These are phyloP conservation scores for Steccherinum ochraceum DNA, from an alignment of 768 basidiomycete genomes.

Conservation along the genomic window DNA sequence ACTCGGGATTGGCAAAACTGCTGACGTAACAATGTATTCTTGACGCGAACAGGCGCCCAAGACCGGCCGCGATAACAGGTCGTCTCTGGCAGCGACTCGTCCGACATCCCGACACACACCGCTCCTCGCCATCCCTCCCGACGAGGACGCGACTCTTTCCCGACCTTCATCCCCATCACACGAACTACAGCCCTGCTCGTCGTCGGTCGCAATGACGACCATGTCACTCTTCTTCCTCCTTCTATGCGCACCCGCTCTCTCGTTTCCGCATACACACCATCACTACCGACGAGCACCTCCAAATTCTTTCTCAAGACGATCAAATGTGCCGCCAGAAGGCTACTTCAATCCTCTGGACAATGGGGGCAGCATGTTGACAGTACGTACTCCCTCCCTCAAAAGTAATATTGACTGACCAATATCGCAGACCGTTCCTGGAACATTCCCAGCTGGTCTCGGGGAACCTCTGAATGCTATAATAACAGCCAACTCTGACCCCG, in stretches of 20 bases:
- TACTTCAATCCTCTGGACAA: conserved; percentile 49
- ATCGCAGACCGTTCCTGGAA: conserved; percentile 42
- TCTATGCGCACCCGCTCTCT: conserved; percentile 23
- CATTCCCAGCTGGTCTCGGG: conserved; percentile 67
- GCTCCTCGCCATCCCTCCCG: neutral
- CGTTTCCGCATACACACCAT: conserved; percentile 8
- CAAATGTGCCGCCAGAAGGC: conserved; percentile 41
- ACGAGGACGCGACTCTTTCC: too few relatives aligned
- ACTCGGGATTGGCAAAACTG: neutral
- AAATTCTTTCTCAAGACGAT: conserved; percentile 18
- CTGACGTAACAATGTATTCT: neutral
- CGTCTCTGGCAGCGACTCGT: neutral
- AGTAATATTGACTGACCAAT: neutral
- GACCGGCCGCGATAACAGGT: neutral
- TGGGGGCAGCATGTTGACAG: conserved; percentile 71
- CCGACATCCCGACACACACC: neutral
- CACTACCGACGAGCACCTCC: conserved; percentile 11
- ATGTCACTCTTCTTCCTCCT: conserved; percentile 24
- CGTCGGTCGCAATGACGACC: conserved; percentile 16
- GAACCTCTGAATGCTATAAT: conserved; percentile 86
- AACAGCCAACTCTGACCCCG: conserved; percentile 65
- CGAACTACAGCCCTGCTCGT: neutral
- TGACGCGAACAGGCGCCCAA: neutral
- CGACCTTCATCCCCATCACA: too few relatives aligned
- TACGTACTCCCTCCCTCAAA: conserved; percentile 29